Percentiles rank a stretch among this genome's conserved stretches.
Evolutionary conservation across 306 rosid species (phyloP).

Genomic region (Benincasa hispida): DNA sequence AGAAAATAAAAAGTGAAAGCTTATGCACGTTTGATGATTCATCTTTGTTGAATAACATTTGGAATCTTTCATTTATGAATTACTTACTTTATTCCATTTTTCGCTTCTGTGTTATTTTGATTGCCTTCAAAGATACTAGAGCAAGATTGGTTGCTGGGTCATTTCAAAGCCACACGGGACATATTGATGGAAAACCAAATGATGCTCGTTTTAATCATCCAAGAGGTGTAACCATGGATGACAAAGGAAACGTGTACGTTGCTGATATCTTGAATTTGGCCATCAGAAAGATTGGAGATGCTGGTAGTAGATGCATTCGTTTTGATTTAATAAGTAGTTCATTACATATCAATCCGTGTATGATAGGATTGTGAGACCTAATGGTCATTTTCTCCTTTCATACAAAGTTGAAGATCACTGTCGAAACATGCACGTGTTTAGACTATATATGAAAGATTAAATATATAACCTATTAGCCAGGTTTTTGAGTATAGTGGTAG

Average conservation of each 20-base stretch:
- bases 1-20: neutral
- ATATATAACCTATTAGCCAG: neutral
- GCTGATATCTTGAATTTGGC: slow-evolving; percentile 90
- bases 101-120: neutral
- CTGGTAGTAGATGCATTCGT: slow-evolving; percentile 43
- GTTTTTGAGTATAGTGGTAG: neutral
- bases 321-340: slow-evolving; percentile 1
- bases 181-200: slow-evolving; percentile 88
- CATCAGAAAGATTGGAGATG: slow-evolving; percentile 87
- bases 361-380: neutral
- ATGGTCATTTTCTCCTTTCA: neutral
- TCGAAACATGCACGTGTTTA: neutral
- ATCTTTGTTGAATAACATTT: neutral
- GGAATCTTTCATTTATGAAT: neutral
- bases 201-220: slow-evolving; percentile 97
- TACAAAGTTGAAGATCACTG: neutral
- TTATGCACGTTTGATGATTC: neutral
- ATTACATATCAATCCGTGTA: neutral
- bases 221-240: slow-evolving; percentile 82
- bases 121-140: slow-evolving; percentile 61
- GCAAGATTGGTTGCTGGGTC: slow-evolving; percentile 96
- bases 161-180: slow-evolving; percentile 84
- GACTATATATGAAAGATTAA: neutral
- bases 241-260: slow-evolving; percentile 89
- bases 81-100: neutral